Evolutionary conservation across 768 basidiomycete genomes (phyloP).

Genomic region (Vararia minispora): DNA sequence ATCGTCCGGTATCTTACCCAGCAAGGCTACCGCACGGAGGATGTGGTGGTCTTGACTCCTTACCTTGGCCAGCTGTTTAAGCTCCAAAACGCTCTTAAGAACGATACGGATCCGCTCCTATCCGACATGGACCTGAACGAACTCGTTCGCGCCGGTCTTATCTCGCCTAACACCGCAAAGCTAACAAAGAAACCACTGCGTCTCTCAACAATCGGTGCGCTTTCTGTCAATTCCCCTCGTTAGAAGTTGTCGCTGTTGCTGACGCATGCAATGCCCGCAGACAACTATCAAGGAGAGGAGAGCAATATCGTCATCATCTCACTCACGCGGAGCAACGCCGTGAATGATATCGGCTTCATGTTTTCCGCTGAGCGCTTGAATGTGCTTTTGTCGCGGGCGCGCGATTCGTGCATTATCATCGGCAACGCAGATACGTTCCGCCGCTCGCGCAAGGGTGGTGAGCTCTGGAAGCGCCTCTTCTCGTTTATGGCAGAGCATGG

Average conservation of each 20-base stretch:
- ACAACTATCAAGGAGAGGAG: slow-evolving; percentile 73
- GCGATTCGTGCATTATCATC: slow-evolving; percentile 55
- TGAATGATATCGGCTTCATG: slow-evolving; percentile 61
- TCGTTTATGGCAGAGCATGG: slow-evolving; percentile 27
- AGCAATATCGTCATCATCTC: slow-evolving; percentile 56
- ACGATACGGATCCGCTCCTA: slow-evolving; percentile 42
- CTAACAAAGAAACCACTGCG: slow-evolving; percentile 35
- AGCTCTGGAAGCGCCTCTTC: slow-evolving; percentile 43
- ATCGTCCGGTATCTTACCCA: slow-evolving; percentile 55
- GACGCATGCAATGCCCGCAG: slow-evolving; percentile 22
- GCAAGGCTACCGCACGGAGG: slow-evolving; percentile 52
- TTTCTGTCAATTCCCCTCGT: background rate
- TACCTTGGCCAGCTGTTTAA: slow-evolving; percentile 56
- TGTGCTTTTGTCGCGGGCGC: slow-evolving; percentile 58
- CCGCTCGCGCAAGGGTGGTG: slow-evolving; percentile 35
- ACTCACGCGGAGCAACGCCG: slow-evolving; percentile 47
- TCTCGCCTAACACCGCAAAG: slow-evolving; percentile 28
- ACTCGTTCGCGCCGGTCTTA: slow-evolving; percentile 43
- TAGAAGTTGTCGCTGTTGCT: background rate
- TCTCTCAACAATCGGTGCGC: slow-evolving; percentile 53
- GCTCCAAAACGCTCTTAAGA: slow-evolving; percentile 34
- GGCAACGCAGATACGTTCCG: slow-evolving; percentile 53
- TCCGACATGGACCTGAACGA: slow-evolving; percentile 54
- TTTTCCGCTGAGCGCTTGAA: slow-evolving; percentile 57
- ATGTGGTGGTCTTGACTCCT: slow-evolving; percentile 57